A percentile compares a stretch with the other conserved stretches of the same genome.
phyloP scores from a whole-genome alignment of 2,329 filamentous ascomycete species.

The Penicillium palitans region DNA sequence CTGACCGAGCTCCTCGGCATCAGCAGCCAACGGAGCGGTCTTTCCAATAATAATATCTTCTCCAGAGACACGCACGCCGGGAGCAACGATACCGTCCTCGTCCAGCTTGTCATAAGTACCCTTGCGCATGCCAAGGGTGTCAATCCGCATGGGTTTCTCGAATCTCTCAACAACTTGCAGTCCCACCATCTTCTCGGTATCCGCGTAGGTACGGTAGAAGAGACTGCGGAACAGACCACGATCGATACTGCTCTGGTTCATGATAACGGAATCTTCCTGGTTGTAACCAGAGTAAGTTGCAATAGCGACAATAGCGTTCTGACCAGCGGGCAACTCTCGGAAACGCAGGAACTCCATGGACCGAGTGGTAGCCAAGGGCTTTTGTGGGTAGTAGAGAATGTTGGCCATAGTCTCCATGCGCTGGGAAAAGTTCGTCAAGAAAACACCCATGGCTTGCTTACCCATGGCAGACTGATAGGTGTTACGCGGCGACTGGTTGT shows the following conservation, averaged over 20 bases:
- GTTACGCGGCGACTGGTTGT: slow-evolving; percentile 97
- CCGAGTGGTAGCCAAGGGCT: slow-evolving; percentile 89
- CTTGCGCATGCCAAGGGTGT: slow-evolving; percentile 89
- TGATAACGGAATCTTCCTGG: slow-evolving; percentile 99
- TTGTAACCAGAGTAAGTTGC: slow-evolving; percentile 98
- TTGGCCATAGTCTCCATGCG: slow-evolving; percentile 99
- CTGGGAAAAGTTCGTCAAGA: slow-evolving; percentile 92
- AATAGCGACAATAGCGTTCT: slow-evolving; percentile 98
- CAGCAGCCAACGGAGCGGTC: slow-evolving; percentile 89
- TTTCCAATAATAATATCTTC: slow-evolving; percentile 99
- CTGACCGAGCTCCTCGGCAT: slow-evolving; percentile 90
- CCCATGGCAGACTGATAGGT: slow-evolving; percentile 99
- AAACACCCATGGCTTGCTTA: slow-evolving; percentile 99
- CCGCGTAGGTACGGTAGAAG: slow-evolving; percentile 96
- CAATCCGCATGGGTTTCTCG: slow-evolving; percentile 86
- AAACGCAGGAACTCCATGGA: slow-evolving; percentile 99
- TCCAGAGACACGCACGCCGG: slow-evolving; percentile 90
- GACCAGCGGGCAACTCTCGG: slow-evolving; percentile 91
- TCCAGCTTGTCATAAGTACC: slow-evolving; percentile 98
- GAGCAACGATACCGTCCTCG: slow-evolving; percentile 90
- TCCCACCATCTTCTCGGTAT: slow-evolving; percentile 94
- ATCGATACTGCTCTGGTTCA: slow-evolving; percentile 99
- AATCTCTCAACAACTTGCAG: slow-evolving; percentile 91
- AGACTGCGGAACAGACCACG: slow-evolving; percentile 94
- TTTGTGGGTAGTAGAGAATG: slow-evolving; percentile 98